Evolutionary conservation across 2,329 filamentous ascomycete genomes (phyloP), one percentile per base, ranked within the genome.

Genomic region (Pseudofabraea citricarpa): DNA sequence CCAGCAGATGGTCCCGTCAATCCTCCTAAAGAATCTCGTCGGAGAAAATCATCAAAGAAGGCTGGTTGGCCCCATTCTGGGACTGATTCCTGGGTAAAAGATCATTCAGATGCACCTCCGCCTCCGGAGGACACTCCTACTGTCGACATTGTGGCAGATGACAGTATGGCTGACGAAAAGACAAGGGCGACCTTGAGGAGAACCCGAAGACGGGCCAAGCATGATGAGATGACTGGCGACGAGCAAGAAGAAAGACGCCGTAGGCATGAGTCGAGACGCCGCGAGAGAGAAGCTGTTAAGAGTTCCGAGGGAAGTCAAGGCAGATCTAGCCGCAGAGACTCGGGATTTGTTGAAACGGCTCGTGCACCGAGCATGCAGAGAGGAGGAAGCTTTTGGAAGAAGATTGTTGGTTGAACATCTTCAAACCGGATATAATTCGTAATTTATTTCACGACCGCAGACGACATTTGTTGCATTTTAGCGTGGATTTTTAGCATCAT

Each of bases 61-160:
- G 49, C 69, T 7, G 67, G 66, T 8, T 83, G 79, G 79, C 79
- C 79, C 15, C 75, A 81, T 56, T 81, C 75, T 6, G 79, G 79
- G 20, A 83, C 79, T 0, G 78, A 75, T 7, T 82, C 77, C 0
- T 83, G 80, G 80, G 79, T 83, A 4, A 81, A 81, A 60, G 78
- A 83, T 10, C 73, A 81, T 52, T 77, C 74, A 2, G 79, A 81
- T 52, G 78, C 77, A 3, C 76, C 76, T 2, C 77, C 78, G 3
- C 78, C 79, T 2, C 77, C 75, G 1, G 69, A 71, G 0, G 65
- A 56, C 37, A 35, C 36, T 8, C 44, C 47, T 18, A 37, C 32
- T n/a, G 50, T 27, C 66, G 54, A 55, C 32, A 48, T 48, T n/a
- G 50, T 37, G n/a, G 46, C 40, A 16, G 56, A 58, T 19, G 55